Evolutionary conservation across 2,329 filamentous ascomycete species (phyloP).

Genomic region (Arthroderma sp.): DNA sequence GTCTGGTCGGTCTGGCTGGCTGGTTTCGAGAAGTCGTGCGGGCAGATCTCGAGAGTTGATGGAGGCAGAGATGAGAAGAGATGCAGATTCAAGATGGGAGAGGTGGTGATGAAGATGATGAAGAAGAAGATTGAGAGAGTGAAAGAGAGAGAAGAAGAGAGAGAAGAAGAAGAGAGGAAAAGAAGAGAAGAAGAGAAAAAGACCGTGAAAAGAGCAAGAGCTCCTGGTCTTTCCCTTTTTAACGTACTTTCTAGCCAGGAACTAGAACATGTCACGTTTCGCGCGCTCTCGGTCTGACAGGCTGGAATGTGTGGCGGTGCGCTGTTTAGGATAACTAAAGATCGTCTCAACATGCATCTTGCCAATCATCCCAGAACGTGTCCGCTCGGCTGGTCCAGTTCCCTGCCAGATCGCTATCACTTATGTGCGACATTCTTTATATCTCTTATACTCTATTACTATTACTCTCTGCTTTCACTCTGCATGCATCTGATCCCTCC

Average conservation of each 20-base stretch:
- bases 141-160: background rate
- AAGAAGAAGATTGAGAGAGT: background rate
- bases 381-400: background rate
- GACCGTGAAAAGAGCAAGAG: background rate
- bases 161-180: background rate
- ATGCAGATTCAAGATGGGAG: background rate
- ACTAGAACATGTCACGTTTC: background rate
- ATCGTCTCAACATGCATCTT: background rate
- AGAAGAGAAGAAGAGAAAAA: background rate
- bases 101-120: background rate
- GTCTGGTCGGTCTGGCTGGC: background rate
- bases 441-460: background rate
- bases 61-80: background rate
- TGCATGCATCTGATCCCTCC: too few relatives aligned
- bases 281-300: background rate
- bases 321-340: background rate
- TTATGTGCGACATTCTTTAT: background rate
- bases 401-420: background rate
- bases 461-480: background rate
- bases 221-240: background rate
- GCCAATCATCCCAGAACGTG: conserved; percentile 5
- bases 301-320: background rate
- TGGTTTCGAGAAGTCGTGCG: background rate
- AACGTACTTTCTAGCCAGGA: background rate
- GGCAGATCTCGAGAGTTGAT: background rate